Percentiles rank a stretch among this genome's conserved stretches.
Conservation (phyloP, 2,329 filamentous ascomycete genomes). For the Stagonosporopsis vannaccii region DNA sequence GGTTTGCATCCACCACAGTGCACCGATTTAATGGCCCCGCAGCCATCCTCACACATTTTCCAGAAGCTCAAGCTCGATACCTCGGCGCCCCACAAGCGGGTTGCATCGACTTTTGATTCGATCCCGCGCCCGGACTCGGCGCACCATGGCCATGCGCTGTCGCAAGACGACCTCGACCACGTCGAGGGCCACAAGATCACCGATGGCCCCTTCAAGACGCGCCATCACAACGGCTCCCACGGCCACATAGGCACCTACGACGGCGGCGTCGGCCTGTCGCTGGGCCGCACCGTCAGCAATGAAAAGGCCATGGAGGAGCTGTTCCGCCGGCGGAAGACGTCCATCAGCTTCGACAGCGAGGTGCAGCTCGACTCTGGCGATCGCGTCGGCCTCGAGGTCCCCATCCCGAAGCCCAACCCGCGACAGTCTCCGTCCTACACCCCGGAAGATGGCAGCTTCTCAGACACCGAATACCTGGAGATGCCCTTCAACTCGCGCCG, state of each 20-base stretch:
- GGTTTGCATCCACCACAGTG: slow-evolving; percentile 47
- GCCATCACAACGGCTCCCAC: slow-evolving; percentile 27
- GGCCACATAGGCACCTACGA: slow-evolving; percentile 27
- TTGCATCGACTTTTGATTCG: slow-evolving; percentile 48
- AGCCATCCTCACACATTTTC: slow-evolving; percentile 50
- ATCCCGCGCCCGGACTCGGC: slow-evolving; percentile 41
- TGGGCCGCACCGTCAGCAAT: slow-evolving; percentile 34
- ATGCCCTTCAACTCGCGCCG: slow-evolving; percentile 36
- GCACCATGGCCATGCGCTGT: slow-evolving; percentile 31
- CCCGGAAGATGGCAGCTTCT: slow-evolving; percentile 40
- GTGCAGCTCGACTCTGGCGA: slow-evolving; percentile 52
- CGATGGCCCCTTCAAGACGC: slow-evolving; percentile 27
- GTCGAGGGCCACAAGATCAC: slow-evolving; percentile 27
- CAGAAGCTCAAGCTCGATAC: slow-evolving; percentile 54
- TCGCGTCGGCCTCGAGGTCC: slow-evolving; percentile 47
- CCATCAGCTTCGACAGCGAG: slow-evolving; percentile 52
- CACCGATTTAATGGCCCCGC: slow-evolving; percentile 50
- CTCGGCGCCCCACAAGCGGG: slow-evolving; percentile 42
- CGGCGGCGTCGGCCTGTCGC: slow-evolving; percentile 24
- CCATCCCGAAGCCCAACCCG: slow-evolving; percentile 43
- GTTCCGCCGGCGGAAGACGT: slow-evolving; percentile 46
- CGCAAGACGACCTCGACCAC: slow-evolving; percentile 32
- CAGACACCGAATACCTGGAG: slow-evolving; percentile 44
- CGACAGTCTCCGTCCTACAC: slow-evolving; percentile 30
- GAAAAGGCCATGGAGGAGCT: slow-evolving; percentile 37